Base-by-base conservation (phyloP, 1,284 basidiomycete species). In the Peniophora sp. region DNA sequence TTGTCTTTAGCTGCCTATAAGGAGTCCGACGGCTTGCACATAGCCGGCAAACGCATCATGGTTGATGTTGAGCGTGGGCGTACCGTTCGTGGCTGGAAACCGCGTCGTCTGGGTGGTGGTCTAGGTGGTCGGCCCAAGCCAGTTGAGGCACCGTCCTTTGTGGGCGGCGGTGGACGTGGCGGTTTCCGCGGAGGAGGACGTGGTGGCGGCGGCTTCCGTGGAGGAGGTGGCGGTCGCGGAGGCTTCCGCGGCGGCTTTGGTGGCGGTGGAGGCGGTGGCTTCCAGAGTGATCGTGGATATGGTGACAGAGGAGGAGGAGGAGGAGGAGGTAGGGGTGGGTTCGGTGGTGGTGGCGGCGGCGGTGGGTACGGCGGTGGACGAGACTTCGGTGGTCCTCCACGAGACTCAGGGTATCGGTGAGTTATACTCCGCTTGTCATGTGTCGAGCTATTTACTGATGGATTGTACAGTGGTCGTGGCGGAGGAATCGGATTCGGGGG, bases 71-170 rank as follows among this genome's bases (percentile, higher is more conserved):
- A 99, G 70, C 85, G 97, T 43, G 97, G 97, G 6, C 83, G 96
- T 47, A 99, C 97, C 1, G 97, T 99, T 24, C 86, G 96, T 56
- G 97, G 94, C 6, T 99, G 97, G 97, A 97, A 97, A 64, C 97
- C 97, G 3, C 87, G 90, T 53, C 83, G 94, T 51, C 73, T 99
- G 0, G 97, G 96, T 22, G 97, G 96, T 15, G 97, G 97, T 1
- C 77, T 99, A 22, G 97, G 97, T 18, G 97, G 96, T 12, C 78
- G 90, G 49, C 89, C 92, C n/a, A 97, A 97, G 67, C 88, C 88
- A 3, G 79, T 83, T 6, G 83, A 83, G 53, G 69, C 69, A 12
- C 64, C 68, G 10, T 57, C 73, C 45, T 58, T 67, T 6, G 58
- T 62, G 24, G 63, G 49, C 3, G 57, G 73, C 47, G 73, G 76